Evolutionary conservation across 805 yeast genomes (phyloP).

Genomic region (Lipomyces sp.): DNA sequence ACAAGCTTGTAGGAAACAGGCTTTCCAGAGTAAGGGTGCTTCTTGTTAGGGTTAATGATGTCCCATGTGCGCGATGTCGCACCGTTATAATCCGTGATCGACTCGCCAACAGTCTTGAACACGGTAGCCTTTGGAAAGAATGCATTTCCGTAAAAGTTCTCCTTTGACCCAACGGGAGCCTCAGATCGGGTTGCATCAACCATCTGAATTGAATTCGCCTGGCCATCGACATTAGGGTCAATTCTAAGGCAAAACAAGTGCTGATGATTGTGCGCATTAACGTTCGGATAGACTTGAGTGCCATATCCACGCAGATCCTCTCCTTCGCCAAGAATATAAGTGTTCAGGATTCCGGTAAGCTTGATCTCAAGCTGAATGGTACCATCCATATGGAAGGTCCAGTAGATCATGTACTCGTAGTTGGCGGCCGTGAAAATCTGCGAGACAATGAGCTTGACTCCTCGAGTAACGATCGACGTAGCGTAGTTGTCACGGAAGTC

Average conservation of each 20-base stretch:
- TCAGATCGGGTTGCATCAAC: slow-evolving; percentile 63
- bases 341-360: slow-evolving; percentile 79
- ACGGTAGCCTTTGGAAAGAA: slow-evolving; percentile 62
- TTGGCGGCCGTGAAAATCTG: slow-evolving; percentile 86
- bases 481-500: slow-evolving; percentile 78
- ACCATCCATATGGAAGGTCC: slow-evolving; percentile 82
- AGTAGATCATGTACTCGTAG: slow-evolving; percentile 80
- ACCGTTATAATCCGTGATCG: slow-evolving; percentile 59
- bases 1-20: slow-evolving; percentile 76
- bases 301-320: slow-evolving; percentile 77
- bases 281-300: slow-evolving; percentile 72
- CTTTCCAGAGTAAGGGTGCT: slow-evolving; percentile 67
- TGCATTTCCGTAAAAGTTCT: slow-evolving; percentile 75
- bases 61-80: slow-evolving; percentile 73
- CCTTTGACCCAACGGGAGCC: slow-evolving; percentile 58
- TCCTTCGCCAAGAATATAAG: slow-evolving; percentile 59
- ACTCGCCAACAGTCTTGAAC: slow-evolving; percentile 59
- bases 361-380: slow-evolving; percentile 74
- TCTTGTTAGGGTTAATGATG: slow-evolving; percentile 64
- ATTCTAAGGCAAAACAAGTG: slow-evolving; percentile 74
- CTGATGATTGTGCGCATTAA: slow-evolving; percentile 84
- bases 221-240: slow-evolving; percentile 80
- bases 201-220: slow-evolving; percentile 67
- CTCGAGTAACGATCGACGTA: slow-evolving; percentile 71
- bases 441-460: slow-evolving; percentile 67